Conservation (phyloP, 179 eudicot genomes). For the Actinidia arguta region DNA sequence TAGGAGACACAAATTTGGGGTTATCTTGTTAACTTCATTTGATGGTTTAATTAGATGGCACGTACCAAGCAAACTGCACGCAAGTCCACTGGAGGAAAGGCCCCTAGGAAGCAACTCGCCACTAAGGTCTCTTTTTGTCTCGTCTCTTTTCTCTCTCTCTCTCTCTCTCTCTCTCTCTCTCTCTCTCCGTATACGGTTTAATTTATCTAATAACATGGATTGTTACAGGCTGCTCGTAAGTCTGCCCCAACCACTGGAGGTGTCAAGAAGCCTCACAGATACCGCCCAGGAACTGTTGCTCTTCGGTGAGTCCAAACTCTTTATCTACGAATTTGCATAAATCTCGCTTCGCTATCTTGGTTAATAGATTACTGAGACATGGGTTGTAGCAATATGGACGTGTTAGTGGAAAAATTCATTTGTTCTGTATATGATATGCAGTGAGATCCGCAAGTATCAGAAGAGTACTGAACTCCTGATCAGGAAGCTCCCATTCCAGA, state of each 20-base stretch:
- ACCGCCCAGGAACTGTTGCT: conserved; percentile 82
- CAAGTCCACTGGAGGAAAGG: conserved; percentile 89
- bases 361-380: neutral
- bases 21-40: too few species aligned
- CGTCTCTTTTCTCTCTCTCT: too few species aligned
- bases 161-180: too few species aligned
- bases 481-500: conserved; percentile 97
- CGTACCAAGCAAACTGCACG: conserved; percentile 82
- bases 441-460: conserved; percentile 99
- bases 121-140: conserved; percentile 24
- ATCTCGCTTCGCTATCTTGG: too few species aligned
- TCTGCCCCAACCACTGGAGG: conserved; percentile 85
- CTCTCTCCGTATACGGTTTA: neutral
- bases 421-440: conserved; percentile 22
- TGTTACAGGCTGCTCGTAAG: conserved; percentile 65
- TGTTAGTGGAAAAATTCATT: too few species aligned
- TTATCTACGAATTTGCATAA: neutral
- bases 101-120: conserved; percentile 70
- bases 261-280: conserved; percentile 87
- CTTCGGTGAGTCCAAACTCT: conserved; percentile 49
- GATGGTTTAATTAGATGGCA: conserved; percentile 38
- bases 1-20: too few species aligned
- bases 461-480: conserved; percentile 95
- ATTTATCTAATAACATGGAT: neutral
- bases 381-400: too few species aligned